Evolutionary conservation across 192 early-diverging fungal species (phyloP), one percentile per base, ranked within the genome.

Genomic region (Linderina pennispora): DNA sequence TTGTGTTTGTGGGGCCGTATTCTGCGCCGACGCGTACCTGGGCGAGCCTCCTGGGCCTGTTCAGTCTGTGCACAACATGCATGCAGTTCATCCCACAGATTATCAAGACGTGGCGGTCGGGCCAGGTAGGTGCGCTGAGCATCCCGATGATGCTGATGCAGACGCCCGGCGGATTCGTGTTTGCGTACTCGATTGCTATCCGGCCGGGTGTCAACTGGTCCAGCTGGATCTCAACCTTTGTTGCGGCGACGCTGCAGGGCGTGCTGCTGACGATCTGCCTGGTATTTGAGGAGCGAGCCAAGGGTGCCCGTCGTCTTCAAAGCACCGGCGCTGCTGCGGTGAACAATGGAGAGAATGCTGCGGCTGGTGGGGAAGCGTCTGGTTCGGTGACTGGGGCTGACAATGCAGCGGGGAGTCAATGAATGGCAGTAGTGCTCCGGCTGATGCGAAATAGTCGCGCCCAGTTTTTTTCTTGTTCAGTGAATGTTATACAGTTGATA

Each of bases 21-120:
- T 74, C 71, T 2, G 77, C 62, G 57, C 71, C 59, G 7, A 80
- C 80, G 17, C 75, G 75, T 21, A 69, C 70, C 9, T 89, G 84
- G 84, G 87, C 87, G 18, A 78, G 74, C 14, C 75, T 82, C 37
- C 65, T 86, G 38, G 87, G 87, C 22, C 57, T 89, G 35, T 76
- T 79, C 21, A 84, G 83, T 34, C 76, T 85, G 62, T 46, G 82
- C 21, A 55, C 86, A 28, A 81, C 84, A 5, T 82, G 88, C 31
- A 73, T 92, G 37, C 88, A 93, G 68, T 97, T 88, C 51, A 51
- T 94, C 22, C 94, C 94, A 23, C 94, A 97, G 63, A 90, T 97
- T 32, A 55, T 77, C 36, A 80, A 87, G 64, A 97, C 94, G 31
- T 88, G 77, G 74, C 58, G 60, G 26, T 53, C 80, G 15, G 79